Evolutionary conservation across 345 rosid species (phyloP).

Genomic region (Lagerstroemia speciosa): DNA sequence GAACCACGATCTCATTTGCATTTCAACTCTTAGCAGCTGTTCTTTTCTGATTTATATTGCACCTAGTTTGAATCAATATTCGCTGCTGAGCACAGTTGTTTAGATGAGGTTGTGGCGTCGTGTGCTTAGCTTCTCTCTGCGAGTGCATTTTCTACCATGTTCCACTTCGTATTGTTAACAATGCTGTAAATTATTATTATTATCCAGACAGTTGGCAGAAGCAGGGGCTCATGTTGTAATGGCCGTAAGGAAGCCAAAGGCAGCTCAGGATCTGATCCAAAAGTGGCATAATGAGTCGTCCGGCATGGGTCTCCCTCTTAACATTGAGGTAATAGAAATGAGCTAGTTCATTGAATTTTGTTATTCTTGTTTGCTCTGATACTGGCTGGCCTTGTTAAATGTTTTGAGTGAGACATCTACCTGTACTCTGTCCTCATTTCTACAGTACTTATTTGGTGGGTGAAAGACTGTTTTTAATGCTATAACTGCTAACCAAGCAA

Average conservation of each 20-base stretch:
- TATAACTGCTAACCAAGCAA: too few species aligned
- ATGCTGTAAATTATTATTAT: neutral
- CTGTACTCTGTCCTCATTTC: neutral
- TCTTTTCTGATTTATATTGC: too few species aligned
- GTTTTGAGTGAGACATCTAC: neutral
- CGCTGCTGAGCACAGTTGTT: neutral
- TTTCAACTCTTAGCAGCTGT: too few species aligned
- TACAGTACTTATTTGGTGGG: neutral
- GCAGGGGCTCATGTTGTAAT: conserved; percentile 94
- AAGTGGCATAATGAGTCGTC: conserved; percentile 79
- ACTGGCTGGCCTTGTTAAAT: neutral
- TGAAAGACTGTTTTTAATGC: too few species aligned
- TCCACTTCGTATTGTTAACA: neutral
- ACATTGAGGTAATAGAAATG: conserved; percentile 44
- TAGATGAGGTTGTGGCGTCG: neutral
- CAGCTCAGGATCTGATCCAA: conserved; percentile 61
- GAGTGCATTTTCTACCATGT: neutral
- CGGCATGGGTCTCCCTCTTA: conserved; percentile 64
- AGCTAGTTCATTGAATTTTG: neutral
- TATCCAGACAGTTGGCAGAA: conserved; percentile 77
- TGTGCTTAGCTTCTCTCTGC: neutral
- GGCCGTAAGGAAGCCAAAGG: conserved; percentile 88
- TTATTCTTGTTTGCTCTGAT: neutral
- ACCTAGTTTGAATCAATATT: too few species aligned
- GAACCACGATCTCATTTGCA: too few species aligned